Base-by-base conservation (phyloP, 2,329 filamentous ascomycete genomes). In the Trichophyton schoenleinii region DNA sequence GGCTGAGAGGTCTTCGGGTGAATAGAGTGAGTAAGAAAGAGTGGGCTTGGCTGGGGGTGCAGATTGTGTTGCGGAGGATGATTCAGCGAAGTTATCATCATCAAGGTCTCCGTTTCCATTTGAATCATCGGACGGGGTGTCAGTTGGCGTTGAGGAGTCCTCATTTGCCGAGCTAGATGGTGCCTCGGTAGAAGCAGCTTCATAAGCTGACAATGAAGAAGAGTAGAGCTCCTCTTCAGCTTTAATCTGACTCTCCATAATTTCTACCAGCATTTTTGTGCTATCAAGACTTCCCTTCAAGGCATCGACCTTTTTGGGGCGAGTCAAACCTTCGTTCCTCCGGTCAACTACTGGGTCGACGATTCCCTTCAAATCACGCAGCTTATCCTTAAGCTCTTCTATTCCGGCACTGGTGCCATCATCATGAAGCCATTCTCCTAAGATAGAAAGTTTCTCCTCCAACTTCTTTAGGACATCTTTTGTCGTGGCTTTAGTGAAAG, bases 381-480 rank as follows among this genome's bases (percentile, higher is more conserved):
- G 82, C 71, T 87, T 89, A 61, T 83, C 80, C 72, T 87, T 88
- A 68, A 99, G 82, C 57, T 87, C 84, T 2, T 88, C 84, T 62
- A 85, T 86, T 41, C 83, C 80, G 3, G 94, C 91, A 57, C 91
- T 85, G 15, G 82, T 81, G 61, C 92, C 90, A 55, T 91, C 91
- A 15, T 83, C 88, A 71, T 96, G 94, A 63, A 99, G 84, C 92
- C 94, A 99, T 9, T 96, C 91, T 67, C 88, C 88, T 22, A 85
- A 82, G 57, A 83, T 82, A 63, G 82, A 81, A 44, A 89, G 80
- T 69, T 86, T 85, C 63, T 84, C 78, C 67, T 87, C 82, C 11
- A 97, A 80, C n/a, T 77, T 74, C 5, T 80, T 72, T 55, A 89
- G 83, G 70, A 91, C 83, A 20, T 82, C 80, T 2, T 83, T 77